phyloP scores from a whole-genome alignment of 2,329 filamentous ascomycete genomes.

The Ustulina deusta region DNA sequence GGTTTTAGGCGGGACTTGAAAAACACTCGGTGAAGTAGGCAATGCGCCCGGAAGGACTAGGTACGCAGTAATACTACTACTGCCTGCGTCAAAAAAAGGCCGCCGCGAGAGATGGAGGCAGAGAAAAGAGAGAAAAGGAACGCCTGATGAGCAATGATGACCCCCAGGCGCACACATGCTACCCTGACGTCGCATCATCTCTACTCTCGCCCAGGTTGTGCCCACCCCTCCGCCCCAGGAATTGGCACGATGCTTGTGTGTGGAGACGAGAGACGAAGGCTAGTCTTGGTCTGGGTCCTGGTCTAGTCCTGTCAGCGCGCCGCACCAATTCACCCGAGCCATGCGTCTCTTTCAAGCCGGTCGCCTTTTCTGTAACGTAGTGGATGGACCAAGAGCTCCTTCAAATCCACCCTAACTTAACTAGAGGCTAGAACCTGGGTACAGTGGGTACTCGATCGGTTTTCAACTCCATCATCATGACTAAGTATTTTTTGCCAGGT shows the following conservation, averaged over 20 bases:
- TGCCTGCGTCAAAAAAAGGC: neutral
- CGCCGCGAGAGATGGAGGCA: neutral
- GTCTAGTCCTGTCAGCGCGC: constrained; percentile 27
- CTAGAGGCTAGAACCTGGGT: too few species aligned
- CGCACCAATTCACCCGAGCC: constrained; percentile 30
- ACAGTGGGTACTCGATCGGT: neutral
- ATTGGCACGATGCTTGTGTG: constrained; percentile 17
- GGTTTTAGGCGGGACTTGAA: constrained; percentile 25
- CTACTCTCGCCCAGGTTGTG: constrained; percentile 12
- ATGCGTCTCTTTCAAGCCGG: constrained; percentile 4
- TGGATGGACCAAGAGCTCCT: constrained; percentile 16
- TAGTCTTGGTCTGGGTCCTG: constrained; percentile 8
- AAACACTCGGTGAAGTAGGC: constrained; percentile 30
- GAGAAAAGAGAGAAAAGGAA: constrained; percentile 4
- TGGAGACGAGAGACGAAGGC: constrained; percentile 1
- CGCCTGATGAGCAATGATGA: constrained; percentile 24
- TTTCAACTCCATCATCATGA: neutral
- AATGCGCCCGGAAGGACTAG: neutral
- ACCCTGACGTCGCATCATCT: constrained; percentile 30
- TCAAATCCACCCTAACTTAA: constrained; percentile 15
- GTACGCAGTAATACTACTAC: constrained; percentile 6
- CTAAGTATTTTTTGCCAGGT: constrained; percentile 4
- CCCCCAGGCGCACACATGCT: constrained; percentile 33
- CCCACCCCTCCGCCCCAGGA: constrained; percentile 22
- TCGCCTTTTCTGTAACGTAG: constrained; percentile 2